Evolutionary conservation across 306 rosid species (phyloP).

Genomic region (Biancaea sappan): DNA sequence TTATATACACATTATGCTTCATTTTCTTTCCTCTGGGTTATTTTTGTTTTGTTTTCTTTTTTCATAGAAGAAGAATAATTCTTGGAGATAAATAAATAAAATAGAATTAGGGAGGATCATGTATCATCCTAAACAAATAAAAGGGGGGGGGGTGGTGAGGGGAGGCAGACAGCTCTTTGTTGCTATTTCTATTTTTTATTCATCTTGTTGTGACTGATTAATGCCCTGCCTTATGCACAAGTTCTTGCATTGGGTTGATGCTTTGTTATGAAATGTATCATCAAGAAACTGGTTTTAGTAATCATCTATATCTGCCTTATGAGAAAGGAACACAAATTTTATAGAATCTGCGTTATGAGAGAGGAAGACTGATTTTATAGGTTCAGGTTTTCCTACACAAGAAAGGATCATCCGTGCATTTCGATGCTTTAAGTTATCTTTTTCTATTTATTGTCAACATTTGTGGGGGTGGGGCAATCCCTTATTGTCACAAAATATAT

Average conservation of each 20-base stretch:
- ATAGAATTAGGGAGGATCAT: background rate
- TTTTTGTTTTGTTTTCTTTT: background rate
- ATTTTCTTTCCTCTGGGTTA: background rate
- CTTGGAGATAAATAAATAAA: background rate
- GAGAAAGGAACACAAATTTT: background rate
- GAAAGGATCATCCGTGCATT: background rate
- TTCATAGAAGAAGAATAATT: background rate
- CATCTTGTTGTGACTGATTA: background rate
- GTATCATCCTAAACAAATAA: background rate
- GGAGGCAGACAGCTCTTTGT: background rate
- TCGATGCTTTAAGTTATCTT: background rate
- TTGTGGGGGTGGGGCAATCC: background rate
- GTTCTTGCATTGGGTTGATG: background rate
- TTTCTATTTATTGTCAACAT: background rate
- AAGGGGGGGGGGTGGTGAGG: background rate
- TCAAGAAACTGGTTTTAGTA: background rate
- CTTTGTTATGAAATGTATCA: background rate
- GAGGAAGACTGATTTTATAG: background rate
- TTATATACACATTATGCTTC: background rate
- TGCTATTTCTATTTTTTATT: background rate
- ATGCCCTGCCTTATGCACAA: background rate
- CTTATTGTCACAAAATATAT: constrained; percentile 1
- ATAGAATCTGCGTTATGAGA: background rate
- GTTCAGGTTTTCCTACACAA: background rate
- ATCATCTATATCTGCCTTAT: background rate